These are phyloP conservation scores for Sclerotinia borealis DNA, from an alignment of 2,329 filamentous ascomycete species.

Conservation along the genomic window DNA sequence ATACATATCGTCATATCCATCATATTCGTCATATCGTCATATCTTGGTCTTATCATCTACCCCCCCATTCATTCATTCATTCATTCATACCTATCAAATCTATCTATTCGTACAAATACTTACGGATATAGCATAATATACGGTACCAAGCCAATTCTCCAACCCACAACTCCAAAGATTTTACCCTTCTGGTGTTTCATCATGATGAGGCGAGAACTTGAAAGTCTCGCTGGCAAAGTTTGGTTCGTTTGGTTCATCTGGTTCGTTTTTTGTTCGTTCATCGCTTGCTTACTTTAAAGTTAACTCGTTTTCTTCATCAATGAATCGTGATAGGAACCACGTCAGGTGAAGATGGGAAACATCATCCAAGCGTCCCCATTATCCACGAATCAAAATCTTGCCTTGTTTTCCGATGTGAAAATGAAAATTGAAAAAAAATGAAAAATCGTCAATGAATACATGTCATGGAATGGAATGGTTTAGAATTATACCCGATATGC, in stretches of 20 bases:
- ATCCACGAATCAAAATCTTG: neutral
- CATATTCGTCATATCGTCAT: no score
- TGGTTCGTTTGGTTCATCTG: no score
- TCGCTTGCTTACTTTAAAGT: neutral
- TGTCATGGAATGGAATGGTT: neutral
- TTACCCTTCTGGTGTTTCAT: constrained; percentile 3
- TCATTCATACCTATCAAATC: neutral
- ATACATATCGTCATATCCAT: no score
- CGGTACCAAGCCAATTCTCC: no score
- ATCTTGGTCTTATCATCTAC: no score
- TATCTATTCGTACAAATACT: no score
- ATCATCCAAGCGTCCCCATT: neutral
- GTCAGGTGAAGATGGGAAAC: constrained; percentile 10
- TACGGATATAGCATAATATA: no score
- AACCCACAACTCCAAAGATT: no score
- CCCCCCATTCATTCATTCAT: no score
- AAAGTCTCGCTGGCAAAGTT: constrained; percentile 7
- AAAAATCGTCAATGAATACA: neutral
- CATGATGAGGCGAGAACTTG: constrained; percentile 6
- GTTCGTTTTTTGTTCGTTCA: neutral
- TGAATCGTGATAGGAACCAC: constrained; percentile 8
- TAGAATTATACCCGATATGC: neutral
- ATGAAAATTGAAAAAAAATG: neutral
- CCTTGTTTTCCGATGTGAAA: neutral
- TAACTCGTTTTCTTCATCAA: neutral